Base-by-base conservation (phyloP, 163 green algal genomes). In the Prototheca cutis region DNA sequence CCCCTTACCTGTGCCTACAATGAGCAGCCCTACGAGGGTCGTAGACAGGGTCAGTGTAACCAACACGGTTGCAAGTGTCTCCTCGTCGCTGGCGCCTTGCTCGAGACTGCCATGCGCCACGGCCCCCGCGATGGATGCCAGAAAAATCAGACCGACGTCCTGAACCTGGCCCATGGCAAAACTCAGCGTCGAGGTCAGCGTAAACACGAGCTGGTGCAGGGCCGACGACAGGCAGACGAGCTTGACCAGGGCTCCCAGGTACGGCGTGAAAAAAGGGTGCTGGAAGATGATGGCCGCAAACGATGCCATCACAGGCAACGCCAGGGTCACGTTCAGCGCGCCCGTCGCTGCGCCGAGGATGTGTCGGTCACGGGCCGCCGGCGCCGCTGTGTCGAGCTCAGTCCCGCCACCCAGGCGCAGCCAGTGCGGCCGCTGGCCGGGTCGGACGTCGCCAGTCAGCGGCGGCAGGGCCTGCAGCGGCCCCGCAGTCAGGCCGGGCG, bases 111-210 rank as follows among this genome's bases (percentile, higher is more conserved):
- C 24, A 1, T 32, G 17, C 27, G 61, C 63, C 27, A 70, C 55
- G 2, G 47, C 74, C 0, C 77, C 80, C 27, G 83, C 80, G 76
- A 91, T 85, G 19, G 79, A 65, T 24, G 71, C 85, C 58, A 95
- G 64, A 64, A 95, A 90, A 52, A 95, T 94, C 10, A 95, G 77
- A 5, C 87, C 87, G 3, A 72, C 65, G 27, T 72, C 65, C 52
- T 72, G 65, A 34, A 75, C 71, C 62, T 82, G 76, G 18, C 78
- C 80, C 19, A 95, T 76, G 4, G 86, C 87, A 71, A 85, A 93
- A 0, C 81, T 80, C 61, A 94, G 68, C 15, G 42, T 74, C 72
- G 70, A 85, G 40, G 72, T 61, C 0, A 71, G 1, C 3, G 65
- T 75, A 40, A 93, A 90, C 0, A 87, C 63, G 2, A 77, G 25